Base-by-base conservation (phyloP, 2,329 filamentous ascomycete genomes). In the Eurotiales sp. region DNA sequence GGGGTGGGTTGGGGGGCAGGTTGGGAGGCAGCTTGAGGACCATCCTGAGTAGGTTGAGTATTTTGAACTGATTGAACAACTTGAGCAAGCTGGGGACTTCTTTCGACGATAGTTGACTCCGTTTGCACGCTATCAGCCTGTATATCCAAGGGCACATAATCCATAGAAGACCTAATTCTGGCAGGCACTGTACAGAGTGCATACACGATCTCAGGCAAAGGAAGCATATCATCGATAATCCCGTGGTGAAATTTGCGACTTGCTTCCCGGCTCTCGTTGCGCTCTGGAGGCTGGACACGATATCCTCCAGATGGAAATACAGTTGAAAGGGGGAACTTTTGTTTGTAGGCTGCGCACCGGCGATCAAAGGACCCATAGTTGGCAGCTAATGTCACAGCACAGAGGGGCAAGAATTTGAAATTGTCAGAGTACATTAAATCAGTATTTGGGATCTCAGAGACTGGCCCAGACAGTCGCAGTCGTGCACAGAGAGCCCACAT, bases 401-500 rank as follows among this genome's bases (percentile, higher is more conserved):
- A 68, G 8, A 68, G 59, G n/a, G 65, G 65, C 19, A 66, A 52
- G 46, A 68, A 67, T 4, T 57, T 61, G 37, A 66, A 42, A 30
- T 56, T 55, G 17, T 54, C 45, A 19, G 46, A 52, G 12, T 50
- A 39, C 12, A 46, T 47, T 6, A 49, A 32, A 15, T 45, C 15
- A n/a, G 37, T 41, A 15, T 23, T 25, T 32, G 15, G 32, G 30
- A 46, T 25, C 27, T 45, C 46, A 8, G 56, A 47, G 25, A 50
- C 51, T 10, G 48, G 22, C 17, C 53, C 37, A 21, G 52, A 54
- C 7, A 62, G 57, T 14, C 61, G 62, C 11, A 63, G 45, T 21
- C 61, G 64, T 15, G 57, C 54, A 52, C 65, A 69, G 4, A 65
- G 59, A 41, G 65, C 64, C 66, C 66, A 69, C 25, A 68, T 45